phyloP scores from a whole-genome alignment of 352 stramenopile genomes.

The Lagenidium sp. region DNA sequence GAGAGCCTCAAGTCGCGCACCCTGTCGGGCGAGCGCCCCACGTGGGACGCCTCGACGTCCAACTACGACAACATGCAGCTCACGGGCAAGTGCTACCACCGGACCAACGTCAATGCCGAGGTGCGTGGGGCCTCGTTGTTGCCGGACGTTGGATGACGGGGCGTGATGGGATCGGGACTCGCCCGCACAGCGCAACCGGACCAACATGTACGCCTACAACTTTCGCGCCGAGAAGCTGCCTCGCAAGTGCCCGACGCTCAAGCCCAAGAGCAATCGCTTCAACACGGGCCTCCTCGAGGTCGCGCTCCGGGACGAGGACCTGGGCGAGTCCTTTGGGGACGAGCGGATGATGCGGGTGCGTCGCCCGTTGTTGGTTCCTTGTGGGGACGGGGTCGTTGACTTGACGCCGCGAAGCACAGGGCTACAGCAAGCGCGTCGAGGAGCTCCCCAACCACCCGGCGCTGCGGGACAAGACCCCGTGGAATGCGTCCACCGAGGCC shows the following conservation, averaged over 20 bases:
- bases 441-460: slow-evolving; percentile 71
- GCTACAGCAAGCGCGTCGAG: slow-evolving; percentile 60
- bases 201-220: slow-evolving; percentile 83
- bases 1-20: slow-evolving; percentile 53
- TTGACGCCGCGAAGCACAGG: slow-evolving; percentile 8
- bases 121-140: too few species aligned
- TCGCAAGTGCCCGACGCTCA: slow-evolving; percentile 62
- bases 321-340: slow-evolving; percentile 57
- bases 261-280: slow-evolving; percentile 69
- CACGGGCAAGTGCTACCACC: slow-evolving; percentile 65
- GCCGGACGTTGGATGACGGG: too few species aligned
- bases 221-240: slow-evolving; percentile 78
- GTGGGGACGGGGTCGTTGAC: not conserved
- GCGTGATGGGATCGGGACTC: too few species aligned
- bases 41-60: slow-evolving; percentile 57
- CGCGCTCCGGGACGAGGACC: slow-evolving; percentile 47
- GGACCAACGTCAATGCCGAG: slow-evolving; percentile 71
- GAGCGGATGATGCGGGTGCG: slow-evolving; percentile 53
- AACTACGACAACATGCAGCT: slow-evolving; percentile 72
- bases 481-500: slow-evolving; percentile 56
- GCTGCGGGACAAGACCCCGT: slow-evolving; percentile 40
- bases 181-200: slow-evolving; percentile 44
- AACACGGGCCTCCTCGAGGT: slow-evolving; percentile 73
- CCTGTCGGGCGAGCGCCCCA: slow-evolving; percentile 34
- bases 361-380: not conserved